phyloP scores from a whole-genome alignment of 202 grass and related monocot species.

The Setaria viridis region DNA sequence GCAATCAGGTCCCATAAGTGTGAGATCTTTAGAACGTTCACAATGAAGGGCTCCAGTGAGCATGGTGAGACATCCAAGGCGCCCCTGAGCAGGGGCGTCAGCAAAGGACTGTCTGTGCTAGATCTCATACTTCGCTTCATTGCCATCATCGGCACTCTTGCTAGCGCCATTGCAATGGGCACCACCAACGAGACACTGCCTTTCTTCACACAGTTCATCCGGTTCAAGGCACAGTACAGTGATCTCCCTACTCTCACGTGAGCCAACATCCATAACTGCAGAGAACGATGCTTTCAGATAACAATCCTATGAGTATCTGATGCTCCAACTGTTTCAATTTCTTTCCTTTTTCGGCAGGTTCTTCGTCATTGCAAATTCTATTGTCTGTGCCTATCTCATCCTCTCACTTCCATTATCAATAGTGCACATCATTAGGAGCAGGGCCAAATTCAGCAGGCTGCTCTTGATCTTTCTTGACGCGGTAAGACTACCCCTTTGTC shows the following conservation, averaged over 20 bases:
- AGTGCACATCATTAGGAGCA: constrained; percentile 74
- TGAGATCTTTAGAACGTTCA: background rate
- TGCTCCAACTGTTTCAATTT: constrained; percentile 36
- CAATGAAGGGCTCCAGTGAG: constrained; percentile 57
- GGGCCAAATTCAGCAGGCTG: constrained; percentile 60
- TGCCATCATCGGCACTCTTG: constrained; percentile 66
- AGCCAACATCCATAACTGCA: constrained; percentile 7
- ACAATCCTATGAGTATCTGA: background rate
- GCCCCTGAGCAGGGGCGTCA: constrained; percentile 37
- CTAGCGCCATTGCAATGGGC: constrained; percentile 83
- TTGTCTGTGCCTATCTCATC: constrained; percentile 69
- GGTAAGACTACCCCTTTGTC: constrained; percentile 31
- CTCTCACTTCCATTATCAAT: constrained; percentile 73
- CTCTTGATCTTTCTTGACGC: constrained; percentile 65
- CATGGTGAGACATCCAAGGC: constrained; percentile 60
- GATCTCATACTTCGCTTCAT: constrained; percentile 69
- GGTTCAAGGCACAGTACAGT: constrained; percentile 72
- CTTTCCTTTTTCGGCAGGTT: constrained; percentile 50
- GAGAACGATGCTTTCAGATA: background rate
- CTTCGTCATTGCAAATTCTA: constrained; percentile 76
- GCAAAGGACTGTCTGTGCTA: constrained; percentile 56
- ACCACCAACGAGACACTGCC: constrained; percentile 78
- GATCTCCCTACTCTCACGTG: constrained; percentile 82
- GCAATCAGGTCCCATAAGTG: constrained; percentile 10
- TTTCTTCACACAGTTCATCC: constrained; percentile 80